Conservation (phyloP, 2,329 filamentous ascomycete species). For the Aspergillus pseudoviridinutans region DNA sequence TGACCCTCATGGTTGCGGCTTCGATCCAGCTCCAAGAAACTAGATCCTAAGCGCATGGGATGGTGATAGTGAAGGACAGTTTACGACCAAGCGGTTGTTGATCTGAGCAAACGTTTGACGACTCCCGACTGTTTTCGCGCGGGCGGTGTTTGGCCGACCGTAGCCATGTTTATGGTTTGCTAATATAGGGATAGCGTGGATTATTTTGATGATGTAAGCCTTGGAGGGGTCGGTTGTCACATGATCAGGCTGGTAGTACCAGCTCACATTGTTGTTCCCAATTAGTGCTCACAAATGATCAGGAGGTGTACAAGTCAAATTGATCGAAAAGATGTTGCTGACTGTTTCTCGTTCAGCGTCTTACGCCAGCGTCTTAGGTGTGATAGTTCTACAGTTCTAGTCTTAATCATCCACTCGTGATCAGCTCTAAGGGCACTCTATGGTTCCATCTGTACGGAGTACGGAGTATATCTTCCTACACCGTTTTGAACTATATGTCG, state of each 20-base stretch:
- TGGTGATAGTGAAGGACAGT: conserved; percentile 7
- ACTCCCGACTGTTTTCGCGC: conserved; percentile 14
- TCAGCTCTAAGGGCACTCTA: not conserved
- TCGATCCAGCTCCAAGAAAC: conserved; percentile 22
- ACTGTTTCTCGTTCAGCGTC: not conserved
- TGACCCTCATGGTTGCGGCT: conserved; percentile 44
- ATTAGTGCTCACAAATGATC: not conserved
- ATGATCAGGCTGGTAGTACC: not conserved
- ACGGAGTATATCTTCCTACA: not conserved
- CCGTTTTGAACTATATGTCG: too few species aligned
- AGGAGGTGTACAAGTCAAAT: not conserved
- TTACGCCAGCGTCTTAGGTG: too few species aligned
- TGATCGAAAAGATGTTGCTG: not conserved
- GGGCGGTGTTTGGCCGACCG: conserved; percentile 23
- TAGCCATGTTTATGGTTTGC: conserved; percentile 34
- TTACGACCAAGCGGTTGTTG: conserved; percentile 1
- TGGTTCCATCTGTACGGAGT: too few species aligned
- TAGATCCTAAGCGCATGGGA: conserved; percentile 28
- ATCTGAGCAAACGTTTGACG: conserved; percentile 10
- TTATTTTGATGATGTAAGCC: conserved; percentile 15
- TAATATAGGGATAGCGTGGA: conserved; percentile 23
- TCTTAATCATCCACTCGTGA: not conserved
- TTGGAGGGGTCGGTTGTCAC: conserved; percentile 9
- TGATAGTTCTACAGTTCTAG: not conserved
- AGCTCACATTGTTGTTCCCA: not conserved